Evolutionary conservation across 164 flowering plant species (phyloP), one percentile per base, ranked within the genome.

Genomic region (Malania oleifera): DNA sequence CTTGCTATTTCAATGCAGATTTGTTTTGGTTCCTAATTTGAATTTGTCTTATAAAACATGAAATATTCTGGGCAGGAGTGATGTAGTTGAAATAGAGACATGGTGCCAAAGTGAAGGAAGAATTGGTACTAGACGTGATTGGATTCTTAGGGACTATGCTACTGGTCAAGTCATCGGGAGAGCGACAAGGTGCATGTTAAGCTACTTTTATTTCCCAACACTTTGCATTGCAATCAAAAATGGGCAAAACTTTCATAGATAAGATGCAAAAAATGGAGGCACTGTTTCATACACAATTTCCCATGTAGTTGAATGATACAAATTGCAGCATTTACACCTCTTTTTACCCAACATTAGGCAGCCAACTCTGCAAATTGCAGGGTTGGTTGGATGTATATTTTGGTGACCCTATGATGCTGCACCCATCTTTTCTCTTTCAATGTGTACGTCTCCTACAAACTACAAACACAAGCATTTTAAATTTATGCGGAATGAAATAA

Each of bases 81-180:
- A 88, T 74, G 91, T 95, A 48, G 80, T 95, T 74, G 99, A 95
- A 69, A 84, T 95, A 46, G 99, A 95, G 69, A 90, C 99, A 28
- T 95, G 99, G 99, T 85, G 92, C 75, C 93, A 88, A 76, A 56
- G 83, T 11, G 97, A 93, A 71, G 99, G 99, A 59, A 75, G 87
- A 71, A 88, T 86, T 56, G 96, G 95, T 57, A 88, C 95, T 4
- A 81, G 97, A 65, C 91, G 99, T 54, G 99, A 91, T 67, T 95
- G 95, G 93, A 88, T 95, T 68, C 61, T 95, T 12, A 91, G 84
- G 77, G 95, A 95, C 72, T 79, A 63, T 70, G 81, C 88, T 19
- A 88, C 82, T 61, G 89, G 81, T 70, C 64, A 75, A 65, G 90
- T 93, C 55, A 93, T 88, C 68, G 97, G 99, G 63, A 80, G 99